Conservation (phyloP, 1,284 basidiomycete genomes). For the Ceratobasidium sp. region DNA sequence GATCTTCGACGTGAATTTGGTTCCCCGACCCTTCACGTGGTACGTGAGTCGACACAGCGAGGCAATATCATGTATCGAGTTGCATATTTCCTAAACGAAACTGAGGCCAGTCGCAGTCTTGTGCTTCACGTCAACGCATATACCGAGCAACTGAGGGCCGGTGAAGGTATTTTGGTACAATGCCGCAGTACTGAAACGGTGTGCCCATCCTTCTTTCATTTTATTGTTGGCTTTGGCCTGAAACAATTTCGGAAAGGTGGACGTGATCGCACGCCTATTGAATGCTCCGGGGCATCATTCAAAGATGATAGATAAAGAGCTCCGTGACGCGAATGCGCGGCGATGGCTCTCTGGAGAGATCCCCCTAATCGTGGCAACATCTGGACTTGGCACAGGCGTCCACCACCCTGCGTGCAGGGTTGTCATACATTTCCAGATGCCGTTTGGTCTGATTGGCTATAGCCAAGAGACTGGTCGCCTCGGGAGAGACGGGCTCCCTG, state of each 20-base stretch:
- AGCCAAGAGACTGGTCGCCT: neutral
- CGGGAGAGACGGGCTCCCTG: neutral
- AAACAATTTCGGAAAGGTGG: too few species aligned
- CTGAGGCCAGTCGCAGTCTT: neutral
- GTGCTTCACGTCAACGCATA: neutral
- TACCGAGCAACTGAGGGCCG: neutral
- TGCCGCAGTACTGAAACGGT: neutral
- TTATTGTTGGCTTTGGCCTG: too few species aligned
- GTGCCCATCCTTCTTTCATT: too few species aligned
- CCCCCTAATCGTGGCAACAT: neutral
- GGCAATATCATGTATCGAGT: neutral
- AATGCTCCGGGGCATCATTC: too few species aligned
- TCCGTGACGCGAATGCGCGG: too few species aligned
- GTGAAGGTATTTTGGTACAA: conserved; percentile 8
- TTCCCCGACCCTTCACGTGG: neutral
- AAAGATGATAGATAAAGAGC: too few species aligned
- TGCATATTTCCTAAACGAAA: neutral
- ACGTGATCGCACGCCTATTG: too few species aligned
- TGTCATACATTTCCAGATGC: neutral
- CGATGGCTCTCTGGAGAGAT: neutral
- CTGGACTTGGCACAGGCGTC: neutral
- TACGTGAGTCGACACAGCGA: conserved; percentile 14
- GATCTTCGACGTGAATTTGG: neutral
- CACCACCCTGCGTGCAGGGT: neutral
- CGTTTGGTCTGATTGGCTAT: neutral